phyloP scores from a whole-genome alignment of 495 filamentous ascomycete species.

The Tirmania nivea region DNA sequence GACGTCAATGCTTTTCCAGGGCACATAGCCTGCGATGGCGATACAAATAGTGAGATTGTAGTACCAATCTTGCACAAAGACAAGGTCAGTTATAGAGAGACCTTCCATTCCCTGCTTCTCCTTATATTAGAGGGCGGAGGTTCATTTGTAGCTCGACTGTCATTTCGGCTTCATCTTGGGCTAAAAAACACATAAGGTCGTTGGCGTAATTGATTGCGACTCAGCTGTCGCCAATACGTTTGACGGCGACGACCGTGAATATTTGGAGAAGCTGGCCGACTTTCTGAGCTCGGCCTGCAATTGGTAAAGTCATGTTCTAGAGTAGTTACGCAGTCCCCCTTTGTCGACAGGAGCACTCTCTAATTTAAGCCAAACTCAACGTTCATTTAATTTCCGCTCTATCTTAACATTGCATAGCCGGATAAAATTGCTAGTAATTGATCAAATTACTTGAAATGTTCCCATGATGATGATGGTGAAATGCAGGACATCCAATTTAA shows the following conservation, averaged over 20 bases:
- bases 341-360: too few species aligned
- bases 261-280: slow-evolving; percentile 45
- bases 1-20: slow-evolving; percentile 63
- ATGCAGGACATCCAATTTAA: too few species aligned
- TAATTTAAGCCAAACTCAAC: too few species aligned
- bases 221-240: slow-evolving; percentile 52
- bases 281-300: slow-evolving; percentile 48
- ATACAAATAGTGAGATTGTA: slow-evolving; percentile 71
- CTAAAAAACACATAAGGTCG: slow-evolving; percentile 29
- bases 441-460: too few species aligned
- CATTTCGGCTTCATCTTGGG: background rate
- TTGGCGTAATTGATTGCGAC: slow-evolving; percentile 78
- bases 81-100: slow-evolving; percentile 27
- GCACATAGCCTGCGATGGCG: slow-evolving; percentile 79
- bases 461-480: too few species aligned
- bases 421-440: too few species aligned
- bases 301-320: slow-evolving; percentile 29
- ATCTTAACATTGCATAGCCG: too few species aligned
- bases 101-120: slow-evolving; percentile 1
- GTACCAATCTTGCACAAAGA: slow-evolving; percentile 47
- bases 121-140: background rate
- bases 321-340: too few species aligned
- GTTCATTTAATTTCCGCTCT: too few species aligned
- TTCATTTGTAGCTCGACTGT: background rate
- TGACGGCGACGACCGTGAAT: slow-evolving; percentile 46